Evolutionary conservation across 495 filamentous ascomycete species (phyloP), one percentile per base, ranked within the genome.

Genomic region (Pseudoneurospora amorphoporcata): DNA sequence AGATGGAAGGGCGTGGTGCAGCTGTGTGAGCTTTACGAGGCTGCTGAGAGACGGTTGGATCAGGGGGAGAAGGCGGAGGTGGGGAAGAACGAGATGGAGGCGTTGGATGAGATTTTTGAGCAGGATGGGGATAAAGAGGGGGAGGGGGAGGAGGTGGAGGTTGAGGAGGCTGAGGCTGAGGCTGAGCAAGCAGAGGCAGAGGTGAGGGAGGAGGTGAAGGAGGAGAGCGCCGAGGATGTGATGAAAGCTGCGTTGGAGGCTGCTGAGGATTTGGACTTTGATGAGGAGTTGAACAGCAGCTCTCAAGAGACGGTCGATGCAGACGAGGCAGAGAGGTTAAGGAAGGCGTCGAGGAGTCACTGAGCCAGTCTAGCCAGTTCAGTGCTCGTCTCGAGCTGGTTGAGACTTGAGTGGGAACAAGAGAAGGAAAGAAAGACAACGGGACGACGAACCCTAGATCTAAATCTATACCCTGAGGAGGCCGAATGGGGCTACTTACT

Each of bases 11-110:
- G 58, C 1, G 38, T 75, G 42, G 23, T n/a, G 10, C 58, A 23
- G 61, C 32, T 68, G 42, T 72, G 73, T 29, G 41, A 42, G 41
- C 29, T 39, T 14, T 73, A 37, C 38, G 71, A 68, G 58, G 70
- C 8, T 40, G n/a, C 41, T 2, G 23, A 68, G 17, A 32, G 5
- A 53, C 17, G 39, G 41, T 68, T 61, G 39, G 53, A 6, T 19
- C 16, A 39, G 29, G 32, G 17, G 65, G 39, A 2, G 23, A 37
- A 9, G 65, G 42, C 10, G 65, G 32, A 12, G 12, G 53, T 12
- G n/a, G 43, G 43, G 47, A 58, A 29, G 45, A 53, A 4, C 29
- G 47, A 58, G 47, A 14, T 58, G 47, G 47, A 58, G 19, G 19
- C 9, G 47, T 58, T 29, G 47, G 47, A 58, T 29, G 47, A 58